phyloP scores from a whole-genome alignment of 441 rosid genomes.

The Arabidopsis lyrata region DNA sequence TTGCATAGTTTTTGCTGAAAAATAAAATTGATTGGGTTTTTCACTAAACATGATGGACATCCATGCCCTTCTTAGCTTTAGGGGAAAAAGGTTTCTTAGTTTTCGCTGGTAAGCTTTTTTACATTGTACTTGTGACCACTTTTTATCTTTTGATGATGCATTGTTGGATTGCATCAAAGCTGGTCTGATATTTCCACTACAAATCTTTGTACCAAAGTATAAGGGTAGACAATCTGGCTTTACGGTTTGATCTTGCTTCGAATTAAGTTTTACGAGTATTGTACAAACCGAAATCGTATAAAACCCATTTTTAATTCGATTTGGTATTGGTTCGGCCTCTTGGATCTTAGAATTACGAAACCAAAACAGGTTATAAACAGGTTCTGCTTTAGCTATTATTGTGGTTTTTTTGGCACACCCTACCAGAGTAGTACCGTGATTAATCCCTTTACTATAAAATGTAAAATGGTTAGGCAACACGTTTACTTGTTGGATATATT shows the following conservation, averaged over 20 bases:
- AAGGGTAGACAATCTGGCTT: background rate
- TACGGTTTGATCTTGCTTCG: background rate
- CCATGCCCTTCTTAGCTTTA: background rate
- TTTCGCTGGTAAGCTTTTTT: background rate
- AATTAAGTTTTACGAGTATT: background rate
- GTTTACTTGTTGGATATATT: conserved; percentile 15
- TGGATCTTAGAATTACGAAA: too few relatives aligned
- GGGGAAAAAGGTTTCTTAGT: background rate
- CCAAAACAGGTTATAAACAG: too few relatives aligned
- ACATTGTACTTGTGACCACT: background rate
- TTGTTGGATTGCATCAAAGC: background rate
- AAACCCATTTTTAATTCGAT: background rate
- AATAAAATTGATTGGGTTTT: background rate
- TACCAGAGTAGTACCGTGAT: background rate
- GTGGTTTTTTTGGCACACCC: too few relatives aligned
- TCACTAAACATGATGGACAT: background rate
- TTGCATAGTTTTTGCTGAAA: background rate
- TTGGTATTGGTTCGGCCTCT: too few relatives aligned
- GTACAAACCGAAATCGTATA: background rate
- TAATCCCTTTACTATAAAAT: background rate
- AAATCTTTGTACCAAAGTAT: background rate
- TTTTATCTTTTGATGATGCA: background rate
- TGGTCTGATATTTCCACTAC: background rate
- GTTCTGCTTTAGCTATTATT: too few relatives aligned
- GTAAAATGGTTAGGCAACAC: background rate